phyloP scores from a whole-genome alignment of 129 eudicot species.

The Artemisia tridentata region DNA sequence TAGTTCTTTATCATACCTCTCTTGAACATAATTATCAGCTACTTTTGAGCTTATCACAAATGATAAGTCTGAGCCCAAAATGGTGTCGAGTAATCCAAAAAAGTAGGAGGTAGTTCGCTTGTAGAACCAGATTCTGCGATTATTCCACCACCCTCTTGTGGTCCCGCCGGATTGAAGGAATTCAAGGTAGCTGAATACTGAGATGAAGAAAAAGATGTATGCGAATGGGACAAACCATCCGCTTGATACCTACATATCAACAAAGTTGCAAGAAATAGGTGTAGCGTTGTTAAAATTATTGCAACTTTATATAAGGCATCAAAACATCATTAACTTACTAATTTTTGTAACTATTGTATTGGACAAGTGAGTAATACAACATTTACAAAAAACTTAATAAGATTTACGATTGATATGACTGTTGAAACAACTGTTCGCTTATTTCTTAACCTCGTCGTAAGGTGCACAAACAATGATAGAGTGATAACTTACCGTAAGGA shows the following conservation, averaged over 20 bases:
- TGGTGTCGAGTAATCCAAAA: conserved; percentile 57
- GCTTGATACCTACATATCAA: conserved; percentile 48
- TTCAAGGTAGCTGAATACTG: conserved; percentile 39
- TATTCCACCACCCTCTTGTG: conserved; percentile 80
- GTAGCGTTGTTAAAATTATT: not conserved
- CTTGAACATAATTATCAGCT: too few relatives aligned
- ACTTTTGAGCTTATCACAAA: too few relatives aligned
- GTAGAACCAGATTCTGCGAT: conserved; percentile 80
- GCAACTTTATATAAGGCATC: not conserved
- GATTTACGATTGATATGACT: not conserved
- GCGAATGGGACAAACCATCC: conserved; percentile 62
- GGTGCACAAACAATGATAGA: not conserved
- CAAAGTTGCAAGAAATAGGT: not conserved
- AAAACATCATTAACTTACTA: too few relatives aligned
- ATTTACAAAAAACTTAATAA: too few relatives aligned
- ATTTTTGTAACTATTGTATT: too few relatives aligned
- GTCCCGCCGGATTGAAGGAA: conserved; percentile 60
- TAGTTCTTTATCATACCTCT: too few relatives aligned
- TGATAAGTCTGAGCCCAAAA: not conserved
- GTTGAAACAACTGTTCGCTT: not conserved
- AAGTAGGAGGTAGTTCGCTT: conserved; percentile 64
- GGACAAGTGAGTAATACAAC: too few relatives aligned
- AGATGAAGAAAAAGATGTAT: conserved; percentile 35
- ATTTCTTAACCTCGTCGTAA: not conserved
- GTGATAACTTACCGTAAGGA: conserved; percentile 52